Evolutionary conservation across 345 rosid genomes (phyloP), one percentile per base, ranked within the genome.

Genomic region (Eucalyptus pauciflora): DNA sequence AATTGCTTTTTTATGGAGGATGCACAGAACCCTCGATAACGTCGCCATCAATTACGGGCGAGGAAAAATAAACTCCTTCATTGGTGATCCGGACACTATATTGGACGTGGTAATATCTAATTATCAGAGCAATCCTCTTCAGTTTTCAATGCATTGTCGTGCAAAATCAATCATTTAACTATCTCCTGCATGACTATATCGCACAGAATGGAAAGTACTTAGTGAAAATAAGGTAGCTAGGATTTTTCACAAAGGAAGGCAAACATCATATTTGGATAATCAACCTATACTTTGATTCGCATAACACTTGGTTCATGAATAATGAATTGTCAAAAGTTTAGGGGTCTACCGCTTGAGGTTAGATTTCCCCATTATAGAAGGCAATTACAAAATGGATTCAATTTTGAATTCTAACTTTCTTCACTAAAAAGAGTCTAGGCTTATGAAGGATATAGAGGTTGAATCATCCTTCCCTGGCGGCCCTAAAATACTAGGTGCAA

Each of bases 61-160:
- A 88, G 94, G 94, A 56, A 91, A 88, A 91, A 87, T 93, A 14
- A 89, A 91, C 24, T 92, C 89, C 43, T 93, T 93, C 86, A 46
- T 91, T 8, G 91, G 86, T 27, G 93, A 93, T 29, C 91, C 92
- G 22, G 67, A 88, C 20, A 90, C 89, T 15, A 92, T 93, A 7
- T 83, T 91, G 71, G 94, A 92, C 87, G 88, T 91, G 83, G 94
- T 91, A 87, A 88, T 90, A 88, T 22, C 18, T 64, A 24, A 20
- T 46, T 15, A 33, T 56, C 10, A 25, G 13, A 45, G 31, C 48
- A 31, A 7, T 48, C 83, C 50, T 43, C 37, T 41, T 37, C 5
- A 41, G 22, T 71, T 71, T 71, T 71, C 25, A 18, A 31, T 17
- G 46, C 22, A 9, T 11, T 71, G 80, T 33, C 80, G 13, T 33